Evolutionary conservation across 1,284 basidiomycete genomes (phyloP).

Genomic region (Kalmanozyma brasiliensis): DNA sequence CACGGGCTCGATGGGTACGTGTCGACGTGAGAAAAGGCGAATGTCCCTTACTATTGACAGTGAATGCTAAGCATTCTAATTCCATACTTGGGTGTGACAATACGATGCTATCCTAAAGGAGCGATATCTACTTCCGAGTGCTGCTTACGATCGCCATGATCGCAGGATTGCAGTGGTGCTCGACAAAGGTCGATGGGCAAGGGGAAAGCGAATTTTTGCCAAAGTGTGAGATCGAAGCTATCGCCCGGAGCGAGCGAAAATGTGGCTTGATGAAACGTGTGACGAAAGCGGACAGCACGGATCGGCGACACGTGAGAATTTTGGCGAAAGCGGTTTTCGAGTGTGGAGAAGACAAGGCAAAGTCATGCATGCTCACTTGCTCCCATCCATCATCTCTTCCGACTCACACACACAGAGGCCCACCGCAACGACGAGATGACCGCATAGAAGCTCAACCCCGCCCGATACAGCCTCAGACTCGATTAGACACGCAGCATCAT

Average conservation of each 20-base stretch:
- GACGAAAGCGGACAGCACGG: not conserved
- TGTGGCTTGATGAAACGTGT: no score
- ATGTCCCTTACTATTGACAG: no score
- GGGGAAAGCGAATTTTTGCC: not conserved
- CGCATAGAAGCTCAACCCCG: not conserved
- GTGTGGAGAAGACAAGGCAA: not conserved
- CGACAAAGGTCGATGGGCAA: no score
- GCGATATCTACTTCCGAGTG: no score
- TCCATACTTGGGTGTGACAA: no score
- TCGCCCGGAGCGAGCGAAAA: not conserved
- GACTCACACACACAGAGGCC: not conserved
- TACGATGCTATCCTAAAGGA: no score
- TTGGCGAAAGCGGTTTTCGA: no score
- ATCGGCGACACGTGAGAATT: no score
- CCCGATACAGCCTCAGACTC: not conserved
- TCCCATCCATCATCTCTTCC: conserved; percentile 1
- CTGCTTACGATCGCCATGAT: no score
- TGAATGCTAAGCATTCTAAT: no score
- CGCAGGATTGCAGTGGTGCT: not conserved
- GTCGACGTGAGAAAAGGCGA: conserved; percentile 52
- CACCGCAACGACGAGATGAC: not conserved
- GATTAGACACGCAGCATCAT: no score
- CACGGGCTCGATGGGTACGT: conserved; percentile 54
- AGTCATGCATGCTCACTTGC: no score
- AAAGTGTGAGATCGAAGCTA: not conserved